phyloP scores from a whole-genome alignment of 2,329 filamentous ascomycete species.

The Fusarium metavorans region DNA sequence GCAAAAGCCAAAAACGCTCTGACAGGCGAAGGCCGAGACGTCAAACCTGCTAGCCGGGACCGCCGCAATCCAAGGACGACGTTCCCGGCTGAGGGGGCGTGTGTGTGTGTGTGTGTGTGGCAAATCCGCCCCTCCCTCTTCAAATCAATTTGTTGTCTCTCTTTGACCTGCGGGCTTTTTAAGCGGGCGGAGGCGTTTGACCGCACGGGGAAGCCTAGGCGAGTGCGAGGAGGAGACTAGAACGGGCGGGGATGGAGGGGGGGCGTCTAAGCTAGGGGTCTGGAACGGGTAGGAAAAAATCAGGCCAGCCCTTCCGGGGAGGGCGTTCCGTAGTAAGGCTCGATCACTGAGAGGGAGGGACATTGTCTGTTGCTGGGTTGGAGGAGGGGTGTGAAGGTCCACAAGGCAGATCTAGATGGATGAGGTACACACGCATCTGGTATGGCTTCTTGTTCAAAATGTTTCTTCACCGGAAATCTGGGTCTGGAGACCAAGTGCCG shows the following conservation, averaged over 20 bases:
- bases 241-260: background rate
- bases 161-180: conserved; percentile 7
- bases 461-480: background rate
- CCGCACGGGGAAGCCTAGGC: conserved; percentile 23
- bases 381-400: background rate
- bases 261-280: background rate
- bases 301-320: background rate
- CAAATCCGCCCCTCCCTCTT: background rate
- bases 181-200: conserved; percentile 21
- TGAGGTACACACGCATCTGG: conserved; percentile 24
- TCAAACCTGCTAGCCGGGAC: conserved; percentile 25
- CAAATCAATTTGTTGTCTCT: background rate
- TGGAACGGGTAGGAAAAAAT: background rate
- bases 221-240: conserved; percentile 6
- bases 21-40: conserved; percentile 18
- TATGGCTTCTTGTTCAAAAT: conserved; percentile 7
- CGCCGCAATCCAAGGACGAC: background rate
- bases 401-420: background rate
- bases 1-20: background rate
- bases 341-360: background rate
- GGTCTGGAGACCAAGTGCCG: background rate
- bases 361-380: background rate
- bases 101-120: background rate
- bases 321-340: background rate
- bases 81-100: background rate